A percentile compares a stretch with the other conserved stretches of the same genome.
Conservation (phyloP, 345 rosid species). For the Populus davidiana region DNA sequence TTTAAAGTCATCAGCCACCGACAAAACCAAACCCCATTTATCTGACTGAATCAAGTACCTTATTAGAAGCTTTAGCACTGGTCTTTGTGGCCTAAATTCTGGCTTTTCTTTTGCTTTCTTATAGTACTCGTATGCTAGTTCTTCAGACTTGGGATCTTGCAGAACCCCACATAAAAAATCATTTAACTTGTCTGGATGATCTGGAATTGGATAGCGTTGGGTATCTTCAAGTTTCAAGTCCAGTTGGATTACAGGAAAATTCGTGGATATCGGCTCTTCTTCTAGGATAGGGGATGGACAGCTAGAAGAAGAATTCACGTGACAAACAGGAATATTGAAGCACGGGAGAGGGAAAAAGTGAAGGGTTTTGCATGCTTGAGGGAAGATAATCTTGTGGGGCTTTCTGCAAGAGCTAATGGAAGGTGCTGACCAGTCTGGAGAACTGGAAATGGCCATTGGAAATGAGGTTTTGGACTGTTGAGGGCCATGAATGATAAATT, state of each 20-base stretch:
- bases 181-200: conserved; percentile 32
- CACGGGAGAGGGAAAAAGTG: conserved; percentile 20
- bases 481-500: neutral
- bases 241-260: conserved; percentile 5
- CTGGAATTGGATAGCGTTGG: conserved; percentile 29
- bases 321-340: conserved; percentile 34
- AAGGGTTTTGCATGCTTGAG: conserved; percentile 31
- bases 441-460: conserved; percentile 45
- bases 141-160: conserved; percentile 38
- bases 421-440: conserved; percentile 42
- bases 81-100: conserved; percentile 45
- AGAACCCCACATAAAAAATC: conserved; percentile 42
- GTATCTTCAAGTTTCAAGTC: conserved; percentile 25
- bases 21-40: conserved; percentile 58
- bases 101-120: conserved; percentile 54
- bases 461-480: neutral
- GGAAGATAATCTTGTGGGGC: conserved; percentile 16
- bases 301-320: conserved; percentile 29
- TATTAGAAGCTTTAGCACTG: conserved; percentile 47
- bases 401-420: conserved; percentile 25
- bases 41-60: conserved; percentile 53
- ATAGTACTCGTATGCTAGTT: conserved; percentile 49
- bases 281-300: conserved; percentile 44
- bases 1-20: conserved; percentile 52
- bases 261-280: conserved; percentile 41